Evolutionary conservation across 176 grass and related monocot species (phyloP), one percentile per base, ranked within the genome.

Genomic region (Oryza meridionalis): DNA sequence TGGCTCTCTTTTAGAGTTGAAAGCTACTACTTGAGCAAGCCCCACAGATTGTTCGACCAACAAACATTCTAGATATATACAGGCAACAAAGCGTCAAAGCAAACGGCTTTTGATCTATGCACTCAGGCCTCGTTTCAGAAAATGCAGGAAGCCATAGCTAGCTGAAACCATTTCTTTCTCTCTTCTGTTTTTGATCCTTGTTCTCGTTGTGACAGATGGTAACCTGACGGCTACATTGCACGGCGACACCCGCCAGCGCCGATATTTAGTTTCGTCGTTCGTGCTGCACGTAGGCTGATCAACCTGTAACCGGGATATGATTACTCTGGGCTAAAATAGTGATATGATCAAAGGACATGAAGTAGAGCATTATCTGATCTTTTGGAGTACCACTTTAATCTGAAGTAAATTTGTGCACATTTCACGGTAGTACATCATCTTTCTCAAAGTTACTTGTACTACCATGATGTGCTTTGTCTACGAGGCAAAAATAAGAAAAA

Each of bases 41-140:
- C 83, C 88, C 88, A 59, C 50, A 40, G 6, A 51, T 45, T 71
- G 65, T 81, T 75, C 73, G 83, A 85, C 61, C 19, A 24, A 66
- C 81, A 85, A 77, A 58, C 4, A 29, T 47, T 45, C 21, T 16
- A 42, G 59, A 35, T 68, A 32, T 55, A 21, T 55, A 55, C 51
- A 55, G 17, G 9, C 43, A 83, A 38, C 58, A 76, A 76, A 77
- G 46, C 50, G 9, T 62, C 58, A 62, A 62, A 24, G 58, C 58
- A 62, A 62, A 62, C 2, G 58, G 7, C n/a, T 62, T 62, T 62
- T 24, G 19, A 62, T 62, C 7, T 61, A 24, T 24, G 2, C 24
- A 24, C 21, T 24, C n/a, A 7, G 6, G 7, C 51, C 17, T 58
- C 51, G 7, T 58, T 58, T 58, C 58, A 24, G 6, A 55, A 55